A percentile compares a stretch with the other conserved stretches of the same genome.
phyloP scores from a whole-genome alignment of 2,329 filamentous ascomycete genomes.

The Pseudopithomyces chartarum region DNA sequence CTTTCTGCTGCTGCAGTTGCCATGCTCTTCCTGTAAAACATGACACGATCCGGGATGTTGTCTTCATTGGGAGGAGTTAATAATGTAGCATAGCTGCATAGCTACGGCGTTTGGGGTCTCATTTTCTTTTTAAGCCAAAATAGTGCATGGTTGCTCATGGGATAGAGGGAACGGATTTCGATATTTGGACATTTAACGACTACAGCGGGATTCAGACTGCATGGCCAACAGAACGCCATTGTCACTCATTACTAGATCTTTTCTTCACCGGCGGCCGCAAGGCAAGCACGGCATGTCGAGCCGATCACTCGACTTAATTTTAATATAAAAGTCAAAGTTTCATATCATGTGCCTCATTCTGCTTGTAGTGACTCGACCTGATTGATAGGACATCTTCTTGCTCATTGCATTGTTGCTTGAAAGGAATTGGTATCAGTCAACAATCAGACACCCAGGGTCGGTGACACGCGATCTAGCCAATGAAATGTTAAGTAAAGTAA shows the following conservation, averaged over 20 bases:
- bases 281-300: background rate
- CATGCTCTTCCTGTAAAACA: conserved; percentile 8
- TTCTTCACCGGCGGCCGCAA: background rate
- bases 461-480: background rate
- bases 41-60: background rate
- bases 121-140: background rate
- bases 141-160: background rate
- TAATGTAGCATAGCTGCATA: conserved; percentile 7
- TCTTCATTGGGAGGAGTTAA: background rate
- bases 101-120: conserved; percentile 1
- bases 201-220: conserved; percentile 10
- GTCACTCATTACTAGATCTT: conserved; percentile 6
- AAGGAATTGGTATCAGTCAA: background rate
- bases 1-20: conserved; percentile 7
- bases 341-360: background rate
- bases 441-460: background rate
- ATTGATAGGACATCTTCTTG: background rate
- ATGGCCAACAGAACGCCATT: conserved; percentile 6
- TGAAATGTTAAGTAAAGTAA: background rate
- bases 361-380: background rate
- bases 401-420: background rate
- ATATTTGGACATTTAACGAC: background rate
- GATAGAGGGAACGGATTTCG: background rate
- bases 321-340: conserved; percentile 5
- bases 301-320: conserved; percentile 6